Evolutionary conservation across 495 filamentous ascomycete genomes (phyloP).

Genomic region (Lasiosphaeria hispida): DNA sequence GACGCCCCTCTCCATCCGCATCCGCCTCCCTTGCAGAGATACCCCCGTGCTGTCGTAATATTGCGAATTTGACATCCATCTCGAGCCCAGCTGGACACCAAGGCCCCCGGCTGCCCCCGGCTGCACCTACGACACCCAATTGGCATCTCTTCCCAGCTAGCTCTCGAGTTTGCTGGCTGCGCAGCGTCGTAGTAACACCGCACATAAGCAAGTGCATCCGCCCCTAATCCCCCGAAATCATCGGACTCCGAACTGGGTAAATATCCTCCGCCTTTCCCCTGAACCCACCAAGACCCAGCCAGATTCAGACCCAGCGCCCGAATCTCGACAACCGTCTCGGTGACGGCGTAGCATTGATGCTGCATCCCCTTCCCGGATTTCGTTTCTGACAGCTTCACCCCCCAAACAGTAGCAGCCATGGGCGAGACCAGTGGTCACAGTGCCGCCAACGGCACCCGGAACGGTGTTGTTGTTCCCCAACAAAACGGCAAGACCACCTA

Average conservation of each 20-base stretch:
- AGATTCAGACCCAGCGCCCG: neutral
- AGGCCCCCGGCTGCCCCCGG: too few relatives aligned
- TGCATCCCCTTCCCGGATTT: neutral
- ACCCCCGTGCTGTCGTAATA: constrained; percentile 9
- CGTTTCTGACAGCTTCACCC: neutral
- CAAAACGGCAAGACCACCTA: constrained; percentile 54
- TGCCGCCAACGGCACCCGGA: constrained; percentile 31
- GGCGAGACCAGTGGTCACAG: constrained; percentile 51
- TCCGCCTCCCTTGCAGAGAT: constrained; percentile 27
- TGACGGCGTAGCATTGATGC: constrained; percentile 7
- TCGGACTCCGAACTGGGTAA: constrained; percentile 17
- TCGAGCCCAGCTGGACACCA: neutral
- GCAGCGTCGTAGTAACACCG: neutral
- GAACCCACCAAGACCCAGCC: neutral
- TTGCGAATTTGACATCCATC: neutral
- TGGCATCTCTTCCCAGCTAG: neutral
- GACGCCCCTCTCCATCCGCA: constrained; percentile 6
- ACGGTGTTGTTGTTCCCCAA: constrained; percentile 39
- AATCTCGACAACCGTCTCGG: neutral
- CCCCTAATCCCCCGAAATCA: neutral
- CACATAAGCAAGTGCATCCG: constrained; percentile 2
- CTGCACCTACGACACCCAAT: neutral
- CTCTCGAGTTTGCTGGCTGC: neutral
- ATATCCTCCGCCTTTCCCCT: constrained; percentile 1
- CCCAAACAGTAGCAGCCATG: constrained; percentile 32